Conservation (phyloP, 1,284 basidiomycete species). For the Puccinia horiana region DNA sequence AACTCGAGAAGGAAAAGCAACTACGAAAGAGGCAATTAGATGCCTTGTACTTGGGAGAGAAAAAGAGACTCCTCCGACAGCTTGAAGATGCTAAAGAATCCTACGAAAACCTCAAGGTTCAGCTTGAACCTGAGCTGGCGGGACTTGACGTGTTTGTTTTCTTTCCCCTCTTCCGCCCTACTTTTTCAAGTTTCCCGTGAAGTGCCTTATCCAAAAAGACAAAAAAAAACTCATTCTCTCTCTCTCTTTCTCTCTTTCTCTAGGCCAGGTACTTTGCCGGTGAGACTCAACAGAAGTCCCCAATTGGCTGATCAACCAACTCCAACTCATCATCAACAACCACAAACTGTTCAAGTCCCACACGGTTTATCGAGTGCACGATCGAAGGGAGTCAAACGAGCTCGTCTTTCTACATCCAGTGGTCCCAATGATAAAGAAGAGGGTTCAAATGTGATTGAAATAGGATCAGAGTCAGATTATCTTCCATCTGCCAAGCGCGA, state of each 20-base stretch:
- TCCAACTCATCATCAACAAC: not conserved
- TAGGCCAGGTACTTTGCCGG: not conserved
- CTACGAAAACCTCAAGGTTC: not conserved
- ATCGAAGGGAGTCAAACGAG: not conserved
- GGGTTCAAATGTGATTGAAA: not conserved
- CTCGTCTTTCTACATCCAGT: not conserved
- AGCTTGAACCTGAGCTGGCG: not conserved
- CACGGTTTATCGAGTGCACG: not conserved
- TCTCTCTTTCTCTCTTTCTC: too few species aligned
- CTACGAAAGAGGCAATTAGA: not conserved
- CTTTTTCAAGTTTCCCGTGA: too few species aligned
- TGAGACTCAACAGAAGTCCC: not conserved
- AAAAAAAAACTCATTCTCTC: too few species aligned
- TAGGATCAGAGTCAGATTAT: not conserved
- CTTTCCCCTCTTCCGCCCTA: not conserved
- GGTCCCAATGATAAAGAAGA: not conserved
- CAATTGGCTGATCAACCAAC: not conserved
- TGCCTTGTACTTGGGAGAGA: not conserved
- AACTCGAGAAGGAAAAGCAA: not conserved
- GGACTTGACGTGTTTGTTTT: not conserved
- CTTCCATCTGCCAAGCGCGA: too few species aligned
- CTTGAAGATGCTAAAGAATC: constrained; percentile 8
- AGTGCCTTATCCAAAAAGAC: too few species aligned
- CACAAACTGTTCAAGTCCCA: not conserved
- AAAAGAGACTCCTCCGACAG: not conserved